These are phyloP conservation scores for Aspergillus sergii DNA, from an alignment of 2,329 filamentous ascomycete genomes.

Conservation along the genomic window DNA sequence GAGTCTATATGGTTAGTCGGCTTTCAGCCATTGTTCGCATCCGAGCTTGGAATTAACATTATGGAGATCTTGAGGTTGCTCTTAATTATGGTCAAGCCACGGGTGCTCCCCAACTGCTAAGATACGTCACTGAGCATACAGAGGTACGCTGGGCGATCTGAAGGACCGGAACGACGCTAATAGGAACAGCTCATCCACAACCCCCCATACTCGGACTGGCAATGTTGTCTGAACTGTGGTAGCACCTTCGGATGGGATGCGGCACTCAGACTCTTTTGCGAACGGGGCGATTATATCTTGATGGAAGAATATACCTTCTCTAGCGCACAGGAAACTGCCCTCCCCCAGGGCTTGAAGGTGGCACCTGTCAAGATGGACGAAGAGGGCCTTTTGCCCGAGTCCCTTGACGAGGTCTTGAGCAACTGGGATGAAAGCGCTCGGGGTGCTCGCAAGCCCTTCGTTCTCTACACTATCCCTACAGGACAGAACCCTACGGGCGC, in stretches of 20 bases:
- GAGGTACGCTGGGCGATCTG: slow-evolving; percentile 54
- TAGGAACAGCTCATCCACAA: slow-evolving; percentile 67
- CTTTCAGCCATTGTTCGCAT: background rate
- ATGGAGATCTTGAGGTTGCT: slow-evolving; percentile 75
- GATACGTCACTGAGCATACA: slow-evolving; percentile 92
- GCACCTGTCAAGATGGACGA: slow-evolving; percentile 66
- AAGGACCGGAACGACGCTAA: slow-evolving; percentile 12
- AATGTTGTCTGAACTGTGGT: slow-evolving; percentile 78
- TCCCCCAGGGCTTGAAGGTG: slow-evolving; percentile 63
- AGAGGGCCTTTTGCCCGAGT: slow-evolving; percentile 64
- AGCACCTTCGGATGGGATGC: slow-evolving; percentile 86
- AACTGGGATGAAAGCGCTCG: slow-evolving; percentile 64
- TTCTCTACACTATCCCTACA: slow-evolving; percentile 74
- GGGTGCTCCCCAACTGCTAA: slow-evolving; percentile 82
- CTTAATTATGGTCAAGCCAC: slow-evolving; percentile 92
- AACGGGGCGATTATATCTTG: slow-evolving; percentile 74
- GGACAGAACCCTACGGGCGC: slow-evolving; percentile 92
- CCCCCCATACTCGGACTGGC: slow-evolving; percentile 90
- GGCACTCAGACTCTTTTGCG: slow-evolving; percentile 77
- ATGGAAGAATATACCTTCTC: slow-evolving; percentile 93
- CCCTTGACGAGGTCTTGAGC: slow-evolving; percentile 64
- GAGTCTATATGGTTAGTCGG: slow-evolving; percentile 50
- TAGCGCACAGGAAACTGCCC: slow-evolving; percentile 68
- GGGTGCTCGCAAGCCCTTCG: slow-evolving; percentile 64
- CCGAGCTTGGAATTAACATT: background rate